These are phyloP conservation scores for Dothistroma septosporum DNA, from an alignment of 2,329 filamentous ascomycete species.

Conservation along the genomic window DNA sequence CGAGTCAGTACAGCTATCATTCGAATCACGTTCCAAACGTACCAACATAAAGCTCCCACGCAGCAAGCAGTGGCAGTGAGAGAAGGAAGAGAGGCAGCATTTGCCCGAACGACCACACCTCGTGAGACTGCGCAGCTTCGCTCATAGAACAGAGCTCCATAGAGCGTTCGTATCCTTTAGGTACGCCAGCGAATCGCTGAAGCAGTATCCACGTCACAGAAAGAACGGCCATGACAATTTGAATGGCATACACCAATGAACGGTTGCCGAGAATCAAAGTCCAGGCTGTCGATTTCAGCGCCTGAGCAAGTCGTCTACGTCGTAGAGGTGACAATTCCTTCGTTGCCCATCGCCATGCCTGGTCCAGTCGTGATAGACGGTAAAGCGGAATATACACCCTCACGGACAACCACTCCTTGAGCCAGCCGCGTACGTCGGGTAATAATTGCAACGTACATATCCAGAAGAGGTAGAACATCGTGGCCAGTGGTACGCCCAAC, in stretches of 20 bases:
- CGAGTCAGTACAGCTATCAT: neutral
- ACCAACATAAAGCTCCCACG: conserved; percentile 7
- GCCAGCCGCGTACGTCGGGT: neutral
- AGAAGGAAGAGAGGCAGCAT: conserved; percentile 6
- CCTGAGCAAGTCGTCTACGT: neutral
- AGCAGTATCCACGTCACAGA: neutral
- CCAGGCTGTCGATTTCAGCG: neutral
- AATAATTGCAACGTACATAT: conserved; percentile 4
- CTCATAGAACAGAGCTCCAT: neutral
- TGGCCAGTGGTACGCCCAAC: neutral
- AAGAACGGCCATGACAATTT: conserved; percentile 1
- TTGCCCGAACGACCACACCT: conserved; percentile 4
- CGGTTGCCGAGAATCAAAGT: neutral
- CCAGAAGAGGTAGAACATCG: conserved; percentile 9
- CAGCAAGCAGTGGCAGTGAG: conserved; percentile 5
- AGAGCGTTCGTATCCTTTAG: neutral
- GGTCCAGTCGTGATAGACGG: neutral
- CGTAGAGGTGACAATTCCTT: neutral
- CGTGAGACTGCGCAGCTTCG: neutral
- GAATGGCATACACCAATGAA: neutral
- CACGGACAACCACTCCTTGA: neutral
- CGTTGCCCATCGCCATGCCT: neutral
- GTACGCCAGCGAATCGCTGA: neutral
- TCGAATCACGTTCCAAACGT: neutral
- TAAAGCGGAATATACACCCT: neutral